phyloP scores from a whole-genome alignment of 345 rosid species.

The Chamaenerion angustifolium region DNA sequence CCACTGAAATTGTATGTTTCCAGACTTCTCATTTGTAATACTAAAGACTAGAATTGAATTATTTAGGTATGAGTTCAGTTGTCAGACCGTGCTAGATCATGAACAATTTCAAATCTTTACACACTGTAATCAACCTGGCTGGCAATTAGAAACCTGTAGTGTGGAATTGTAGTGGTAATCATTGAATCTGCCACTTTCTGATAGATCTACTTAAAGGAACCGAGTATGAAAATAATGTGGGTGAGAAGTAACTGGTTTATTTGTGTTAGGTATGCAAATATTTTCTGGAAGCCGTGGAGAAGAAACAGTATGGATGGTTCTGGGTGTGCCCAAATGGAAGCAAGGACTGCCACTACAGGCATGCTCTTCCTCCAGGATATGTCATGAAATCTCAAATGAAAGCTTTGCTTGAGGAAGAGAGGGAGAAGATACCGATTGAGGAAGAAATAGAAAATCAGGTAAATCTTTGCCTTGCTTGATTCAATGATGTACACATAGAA shows the following conservation, averaged over 20 bases:
- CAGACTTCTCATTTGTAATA: not conserved
- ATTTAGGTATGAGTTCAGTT: no score
- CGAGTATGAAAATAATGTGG: not conserved
- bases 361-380: conserved; percentile 69
- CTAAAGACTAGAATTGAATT: no score
- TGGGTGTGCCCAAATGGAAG: conserved; percentile 69
- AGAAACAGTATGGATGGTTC: conserved; percentile 71
- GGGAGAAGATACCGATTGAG: conserved; percentile 36
- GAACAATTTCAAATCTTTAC: no score
- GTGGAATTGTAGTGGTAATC: no score
- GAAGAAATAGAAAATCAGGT: conserved; percentile 66
- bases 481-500: not conserved
- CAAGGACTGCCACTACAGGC: conserved; percentile 55
- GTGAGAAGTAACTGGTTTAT: not conserved
- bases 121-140: no score
- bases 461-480: not conserved
- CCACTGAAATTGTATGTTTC: conserved; percentile 54
- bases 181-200: no score
- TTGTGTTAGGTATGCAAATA: conserved; percentile 35
- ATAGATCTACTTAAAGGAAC: no score
- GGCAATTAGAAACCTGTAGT: no score
- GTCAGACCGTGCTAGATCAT: no score
- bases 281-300: conserved; percentile 63
- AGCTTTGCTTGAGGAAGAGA: conserved; percentile 51
- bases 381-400: conserved; percentile 59